A percentile compares a stretch with the other conserved stretches of the same genome.
Conservation (phyloP, 2,329 filamentous ascomycete species). For the Aspergillus proliferans region DNA sequence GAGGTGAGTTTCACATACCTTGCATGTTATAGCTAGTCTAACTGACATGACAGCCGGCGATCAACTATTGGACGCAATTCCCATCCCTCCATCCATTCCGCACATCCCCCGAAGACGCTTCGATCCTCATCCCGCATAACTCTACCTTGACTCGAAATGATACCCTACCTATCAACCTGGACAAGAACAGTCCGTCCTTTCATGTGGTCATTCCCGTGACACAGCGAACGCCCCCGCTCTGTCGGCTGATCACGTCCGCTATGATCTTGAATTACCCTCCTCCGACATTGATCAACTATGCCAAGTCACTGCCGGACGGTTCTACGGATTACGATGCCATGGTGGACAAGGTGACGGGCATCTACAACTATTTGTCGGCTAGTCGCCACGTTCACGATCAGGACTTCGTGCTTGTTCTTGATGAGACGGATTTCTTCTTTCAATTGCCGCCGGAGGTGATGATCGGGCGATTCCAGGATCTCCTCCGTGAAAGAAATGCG, state of each 20-base stretch:
- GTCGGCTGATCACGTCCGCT: constrained; percentile 52
- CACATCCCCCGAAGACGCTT: constrained; percentile 25
- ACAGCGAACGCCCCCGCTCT: constrained; percentile 46
- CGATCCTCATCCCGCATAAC: constrained; percentile 18
- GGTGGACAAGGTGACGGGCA: constrained; percentile 41
- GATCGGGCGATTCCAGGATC: constrained; percentile 55
- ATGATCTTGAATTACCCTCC: constrained; percentile 56
- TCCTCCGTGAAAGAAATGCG: constrained; percentile 49
- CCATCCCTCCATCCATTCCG: constrained; percentile 27
- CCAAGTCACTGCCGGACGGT: constrained; percentile 20
- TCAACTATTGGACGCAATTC: constrained; percentile 29
- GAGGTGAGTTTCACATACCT: constrained; percentile 10
- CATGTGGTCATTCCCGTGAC: constrained; percentile 51
- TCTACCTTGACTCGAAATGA: constrained; percentile 18
- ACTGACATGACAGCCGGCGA: constrained; percentile 10
- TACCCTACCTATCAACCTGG: constrained; percentile 24
- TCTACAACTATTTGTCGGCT: constrained; percentile 45
- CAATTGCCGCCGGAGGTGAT: constrained; percentile 60
- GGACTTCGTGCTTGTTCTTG: constrained; percentile 59
- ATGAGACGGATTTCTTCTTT: constrained; percentile 59
- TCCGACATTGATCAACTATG: constrained; percentile 48
- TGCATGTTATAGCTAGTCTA: constrained; percentile 2
- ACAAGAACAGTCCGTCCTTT: constrained; percentile 39
- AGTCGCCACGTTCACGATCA: constrained; percentile 46
- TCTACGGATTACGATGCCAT: constrained; percentile 36